phyloP scores from a whole-genome alignment of 192 early-diverging fungal genomes.

The Podila verticillata region DNA sequence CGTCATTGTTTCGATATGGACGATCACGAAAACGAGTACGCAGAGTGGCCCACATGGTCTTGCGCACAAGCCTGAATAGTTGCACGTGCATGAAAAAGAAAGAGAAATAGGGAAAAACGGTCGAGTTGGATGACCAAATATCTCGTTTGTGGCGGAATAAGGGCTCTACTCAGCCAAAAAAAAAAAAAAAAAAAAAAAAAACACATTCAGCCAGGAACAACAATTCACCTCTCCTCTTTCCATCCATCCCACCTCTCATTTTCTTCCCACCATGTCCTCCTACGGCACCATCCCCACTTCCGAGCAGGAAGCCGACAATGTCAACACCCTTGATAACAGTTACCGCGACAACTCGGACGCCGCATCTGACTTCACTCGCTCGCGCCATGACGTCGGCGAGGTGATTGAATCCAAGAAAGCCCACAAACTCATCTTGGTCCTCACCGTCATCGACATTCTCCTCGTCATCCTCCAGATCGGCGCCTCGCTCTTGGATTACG shows the following conservation, averaged over 20 bases:
- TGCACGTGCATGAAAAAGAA: no score
- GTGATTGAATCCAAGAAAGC: constrained; percentile 38
- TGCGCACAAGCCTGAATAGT: no score
- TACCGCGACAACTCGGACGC: constrained; percentile 2
- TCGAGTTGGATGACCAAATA: not conserved
- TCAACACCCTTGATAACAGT: not conserved
- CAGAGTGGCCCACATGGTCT: no score
- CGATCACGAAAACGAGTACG: no score
- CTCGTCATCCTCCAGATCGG: constrained; percentile 47
- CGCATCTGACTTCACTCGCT: not conserved
- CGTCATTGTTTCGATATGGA: no score
- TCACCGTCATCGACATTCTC: constrained; percentile 45
- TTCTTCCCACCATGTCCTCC: constrained; percentile 1
- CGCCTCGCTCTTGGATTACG: constrained; percentile 30
- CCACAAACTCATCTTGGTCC: constrained; percentile 37
- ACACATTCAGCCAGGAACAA: not conserved
- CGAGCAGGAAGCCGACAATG: not conserved
- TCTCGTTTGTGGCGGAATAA: not conserved
- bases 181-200: constrained; percentile 22
- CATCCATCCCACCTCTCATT: not conserved
- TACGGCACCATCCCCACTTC: constrained; percentile 38
- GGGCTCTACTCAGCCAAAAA: not conserved
- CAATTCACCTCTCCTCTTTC: not conserved
- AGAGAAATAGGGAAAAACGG: no score
- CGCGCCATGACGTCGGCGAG: constrained; percentile 34